Base-by-base conservation (phyloP, 2,329 filamentous ascomycete species). In the Catunica adiposa region DNA sequence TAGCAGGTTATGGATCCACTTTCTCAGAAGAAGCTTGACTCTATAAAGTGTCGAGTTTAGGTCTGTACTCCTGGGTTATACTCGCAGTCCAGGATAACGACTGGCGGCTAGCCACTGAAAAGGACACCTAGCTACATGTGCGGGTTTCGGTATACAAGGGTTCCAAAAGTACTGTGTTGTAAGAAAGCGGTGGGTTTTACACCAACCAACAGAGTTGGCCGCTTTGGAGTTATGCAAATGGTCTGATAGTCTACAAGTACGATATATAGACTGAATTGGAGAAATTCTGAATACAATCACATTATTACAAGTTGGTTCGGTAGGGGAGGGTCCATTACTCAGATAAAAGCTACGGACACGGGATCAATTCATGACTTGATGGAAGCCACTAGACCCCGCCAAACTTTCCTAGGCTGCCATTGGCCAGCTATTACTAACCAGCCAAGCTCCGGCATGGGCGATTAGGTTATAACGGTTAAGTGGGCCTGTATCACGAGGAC, bases 1-100 rank as follows among this genome's bases (percentile, higher is more conserved):
- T 58, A 34, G 29, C 29, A 34, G 60, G 59, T 58, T 40, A 15
- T 23, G 14, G 46, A 38, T 50, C 46, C 53, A 55, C 17, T 15
- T 29, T 25, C 42, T 22, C 26, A 48, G 25, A 37, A 25, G 26
- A 55, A 55, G 23, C 40, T 29, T 2, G 53, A 34, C 40, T 46
- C 26, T 25, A 55, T 31, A 40, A 44, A 55, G 11, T 44, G 20
- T 44, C 40, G 20, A 44, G 20, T 8, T 3, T 5, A 44, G 17
- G 15, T 17, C 15, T 44, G 20, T 17, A 44, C 40, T 44, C n/a
- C n/a, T 44, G 20, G 1, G 40, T 44, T n/a, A 22, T 7, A 8
- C 22, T 9, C 9, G 8, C 9, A 11, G 44, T 8, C 20, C 8
- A 48, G 44, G 26, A 25, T 48, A 8, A 48, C 11, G 22, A 48